Evolutionary conservation across 2,329 filamentous ascomycete genomes (phyloP).

Genomic region (Alternaria burnsii): DNA sequence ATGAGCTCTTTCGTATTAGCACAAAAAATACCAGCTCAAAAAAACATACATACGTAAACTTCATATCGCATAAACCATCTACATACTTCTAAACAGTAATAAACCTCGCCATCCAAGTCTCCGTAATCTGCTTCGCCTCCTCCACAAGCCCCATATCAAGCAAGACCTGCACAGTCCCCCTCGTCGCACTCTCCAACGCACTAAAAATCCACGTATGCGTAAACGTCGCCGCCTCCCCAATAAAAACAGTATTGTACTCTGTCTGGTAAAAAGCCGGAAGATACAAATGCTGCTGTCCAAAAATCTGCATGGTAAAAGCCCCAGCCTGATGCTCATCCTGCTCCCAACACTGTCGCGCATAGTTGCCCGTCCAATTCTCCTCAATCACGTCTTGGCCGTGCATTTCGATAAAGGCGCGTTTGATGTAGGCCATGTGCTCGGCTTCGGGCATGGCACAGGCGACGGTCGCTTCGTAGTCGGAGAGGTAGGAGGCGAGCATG

Average conservation of each 20-base stretch:
- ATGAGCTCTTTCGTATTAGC: too few species aligned
- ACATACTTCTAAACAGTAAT: slow-evolving; percentile 45
- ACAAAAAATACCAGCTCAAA: too few species aligned
- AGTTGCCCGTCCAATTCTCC: slow-evolving; percentile 69
- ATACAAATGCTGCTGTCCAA: slow-evolving; percentile 72
- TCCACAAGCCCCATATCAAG: slow-evolving; percentile 70
- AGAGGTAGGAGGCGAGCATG: slow-evolving; percentile 54
- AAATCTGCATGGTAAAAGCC: slow-evolving; percentile 66
- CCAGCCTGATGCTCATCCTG: slow-evolving; percentile 66
- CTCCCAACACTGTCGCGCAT: slow-evolving; percentile 69
- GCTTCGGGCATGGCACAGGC: background rate
- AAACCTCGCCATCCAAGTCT: slow-evolving; percentile 73
- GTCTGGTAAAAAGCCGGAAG: slow-evolving; percentile 74
- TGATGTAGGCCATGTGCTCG: slow-evolving; percentile 65
- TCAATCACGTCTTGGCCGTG: slow-evolving; percentile 63
- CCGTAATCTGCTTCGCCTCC: slow-evolving; percentile 69
- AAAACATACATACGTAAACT: too few species aligned
- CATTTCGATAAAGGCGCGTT: slow-evolving; percentile 69
- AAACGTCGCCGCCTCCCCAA: slow-evolving; percentile 63
- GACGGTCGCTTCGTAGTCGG: slow-evolving; percentile 2
- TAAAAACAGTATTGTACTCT: slow-evolving; percentile 70
- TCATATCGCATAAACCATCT: background rate
- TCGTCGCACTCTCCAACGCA: slow-evolving; percentile 69
- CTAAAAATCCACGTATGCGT: slow-evolving; percentile 73
- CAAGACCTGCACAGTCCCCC: slow-evolving; percentile 69